These are phyloP conservation scores for Neonectria hederae DNA, from an alignment of 2,329 filamentous ascomycete genomes.

Conservation along the genomic window DNA sequence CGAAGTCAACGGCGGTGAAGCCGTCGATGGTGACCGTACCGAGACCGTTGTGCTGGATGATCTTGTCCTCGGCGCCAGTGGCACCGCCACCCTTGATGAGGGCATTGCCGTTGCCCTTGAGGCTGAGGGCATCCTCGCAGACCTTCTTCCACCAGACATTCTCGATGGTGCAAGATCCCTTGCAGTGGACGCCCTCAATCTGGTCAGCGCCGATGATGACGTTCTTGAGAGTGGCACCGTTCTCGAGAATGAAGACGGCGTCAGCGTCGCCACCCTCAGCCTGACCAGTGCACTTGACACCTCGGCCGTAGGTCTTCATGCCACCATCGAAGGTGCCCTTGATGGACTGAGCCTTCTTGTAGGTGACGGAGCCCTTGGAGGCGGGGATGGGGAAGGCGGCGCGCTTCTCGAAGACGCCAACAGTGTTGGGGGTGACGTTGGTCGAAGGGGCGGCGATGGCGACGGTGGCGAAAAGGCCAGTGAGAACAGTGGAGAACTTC, in stretches of 20 bases:
- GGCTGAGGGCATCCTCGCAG: conserved; percentile 36
- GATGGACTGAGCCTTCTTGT: conserved; percentile 30
- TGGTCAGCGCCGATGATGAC: conserved; percentile 35
- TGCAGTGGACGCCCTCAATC: conserved; percentile 37
- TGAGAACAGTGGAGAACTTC: conserved; percentile 39
- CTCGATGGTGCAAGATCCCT: conserved; percentile 38
- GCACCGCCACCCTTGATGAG: conserved; percentile 25
- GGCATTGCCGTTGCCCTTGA: conserved; percentile 36
- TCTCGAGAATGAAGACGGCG: conserved; percentile 37
- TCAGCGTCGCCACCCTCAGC: conserved; percentile 29
- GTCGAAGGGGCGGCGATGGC: conserved; percentile 36
- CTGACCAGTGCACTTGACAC: conserved; percentile 35
- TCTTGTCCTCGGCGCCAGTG: conserved; percentile 6
- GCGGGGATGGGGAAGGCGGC: conserved; percentile 37
- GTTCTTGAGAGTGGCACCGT: conserved; percentile 38
- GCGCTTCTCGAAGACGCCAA: conserved; percentile 39
- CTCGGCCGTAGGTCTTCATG: conserved; percentile 39
- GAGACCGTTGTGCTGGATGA: conserved; percentile 18
- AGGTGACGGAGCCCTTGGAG: conserved; percentile 41
- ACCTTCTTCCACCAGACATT: conserved; percentile 40
- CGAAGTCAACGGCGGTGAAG: conserved; percentile 14
- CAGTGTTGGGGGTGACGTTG: conserved; percentile 38
- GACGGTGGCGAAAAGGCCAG: conserved; percentile 35
- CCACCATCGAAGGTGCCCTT: conserved; percentile 31
- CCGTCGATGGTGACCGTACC: conserved; percentile 16